Base-by-base conservation (phyloP, 2,329 filamentous ascomycete genomes). In the Berkeleyomyces rouxiae region DNA sequence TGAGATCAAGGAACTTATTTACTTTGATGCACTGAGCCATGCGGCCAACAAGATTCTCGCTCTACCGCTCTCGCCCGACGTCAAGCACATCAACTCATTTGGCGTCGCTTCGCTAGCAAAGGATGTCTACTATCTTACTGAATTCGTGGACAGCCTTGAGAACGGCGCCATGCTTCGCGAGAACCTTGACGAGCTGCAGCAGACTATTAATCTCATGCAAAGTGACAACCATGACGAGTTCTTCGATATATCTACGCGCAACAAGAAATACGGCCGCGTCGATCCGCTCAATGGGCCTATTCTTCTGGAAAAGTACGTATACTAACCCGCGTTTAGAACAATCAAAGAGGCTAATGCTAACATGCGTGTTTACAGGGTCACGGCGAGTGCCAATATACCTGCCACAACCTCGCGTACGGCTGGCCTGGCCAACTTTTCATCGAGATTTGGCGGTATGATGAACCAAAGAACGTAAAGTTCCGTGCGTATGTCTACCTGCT, bases 1-100 rank as follows among this genome's bases (percentile, higher is more conserved):
- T 39, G 89, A 95, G 69, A 96, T 99, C 73, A 97, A 97, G 71
- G 90, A 96, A 71, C 83, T 96, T 63, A 96, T 99, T 68, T 97
- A 99, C 75, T 96, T 96, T 70, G 93, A 97, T 71, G 93, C 93
- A 0, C 80, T 99, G 43, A 90, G 85, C 62, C 93, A 99, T 72
- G 90, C 93, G 1, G 86, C 89, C 3, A 87, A 87, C 66, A 89
- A 87, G 72, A 93, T 96, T 63, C 74, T 96, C 66, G 82, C 83
- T 33, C 81, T 95, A 7, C 89, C 90, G 0, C 79, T 96, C 46
- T 86, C 90, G 9, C 76, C 84, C 0, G 82, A 86, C 40, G 90
- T 97, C 42, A 89, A 85, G 69, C 83, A 84, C 67, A 96, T 99
- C 72, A 96, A 93, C 65, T 85, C 88, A 7, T 85, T 93, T 67